Evolutionary conservation across 257 asterid genomes (phyloP).

Genomic region (Jaltomata sinuosa): DNA sequence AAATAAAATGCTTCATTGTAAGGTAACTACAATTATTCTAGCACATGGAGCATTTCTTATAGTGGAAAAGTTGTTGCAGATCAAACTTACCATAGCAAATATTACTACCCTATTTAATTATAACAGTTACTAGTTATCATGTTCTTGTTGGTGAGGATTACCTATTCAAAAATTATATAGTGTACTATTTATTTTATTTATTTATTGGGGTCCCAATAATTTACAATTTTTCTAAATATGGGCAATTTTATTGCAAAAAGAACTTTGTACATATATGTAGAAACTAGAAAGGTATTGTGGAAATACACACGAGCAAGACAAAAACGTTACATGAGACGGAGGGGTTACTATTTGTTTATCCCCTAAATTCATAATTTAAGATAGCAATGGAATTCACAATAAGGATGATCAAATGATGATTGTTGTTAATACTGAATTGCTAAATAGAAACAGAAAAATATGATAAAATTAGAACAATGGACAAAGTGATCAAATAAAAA

Average conservation of each 20-base stretch:
- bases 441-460: neutral
- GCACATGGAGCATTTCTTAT: neutral
- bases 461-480: neutral
- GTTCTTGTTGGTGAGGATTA: neutral
- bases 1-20: neutral
- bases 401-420: neutral
- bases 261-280: neutral
- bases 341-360: neutral
- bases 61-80: neutral
- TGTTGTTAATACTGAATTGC: too few relatives aligned
- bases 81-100: neutral
- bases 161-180: neutral
- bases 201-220: neutral
- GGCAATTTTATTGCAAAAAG: neutral
- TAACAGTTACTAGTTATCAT: neutral
- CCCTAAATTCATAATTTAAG: neutral
- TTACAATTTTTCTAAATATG: neutral
- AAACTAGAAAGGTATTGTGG: neutral
- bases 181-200: neutral
- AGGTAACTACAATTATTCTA: neutral
- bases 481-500: neutral
- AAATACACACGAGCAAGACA: too few relatives aligned
- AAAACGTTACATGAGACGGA: too few relatives aligned
- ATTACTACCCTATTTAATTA: neutral
- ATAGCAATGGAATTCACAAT: neutral